Percentiles rank a stretch among this genome's conserved stretches.
These are phyloP conservation scores for rapeseed (Brassica napus) DNA, from an alignment of 345 rosid genomes.

Conservation along the genomic window DNA sequence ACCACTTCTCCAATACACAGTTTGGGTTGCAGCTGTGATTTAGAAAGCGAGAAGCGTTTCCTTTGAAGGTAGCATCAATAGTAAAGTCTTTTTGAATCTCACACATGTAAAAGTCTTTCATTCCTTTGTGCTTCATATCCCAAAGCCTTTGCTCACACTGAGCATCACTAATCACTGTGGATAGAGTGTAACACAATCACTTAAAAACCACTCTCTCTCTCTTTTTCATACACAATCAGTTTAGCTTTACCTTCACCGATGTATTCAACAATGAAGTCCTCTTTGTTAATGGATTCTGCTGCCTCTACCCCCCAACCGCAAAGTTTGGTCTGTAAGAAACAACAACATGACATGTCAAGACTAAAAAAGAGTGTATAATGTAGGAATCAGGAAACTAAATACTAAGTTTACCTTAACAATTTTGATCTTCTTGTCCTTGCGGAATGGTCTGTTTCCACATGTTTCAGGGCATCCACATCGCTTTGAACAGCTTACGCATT, in stretches of 20 bases:
- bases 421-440: constrained; percentile 83
- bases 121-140: constrained; percentile 93
- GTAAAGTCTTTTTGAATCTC: constrained; percentile 93
- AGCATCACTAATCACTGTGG: constrained; percentile 84
- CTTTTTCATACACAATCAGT: constrained; percentile 2
- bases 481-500: constrained; percentile 89
- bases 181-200: constrained; percentile 30
- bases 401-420: constrained; percentile 62
- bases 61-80: constrained; percentile 97
- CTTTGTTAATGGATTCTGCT: constrained; percentile 68
- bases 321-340: constrained; percentile 62
- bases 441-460: constrained; percentile 93
- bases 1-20: constrained; percentile 87
- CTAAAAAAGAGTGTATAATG: background rate
- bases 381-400: background rate
- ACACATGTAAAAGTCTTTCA: constrained; percentile 90
- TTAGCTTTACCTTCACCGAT: constrained; percentile 81
- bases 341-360: constrained; percentile 25
- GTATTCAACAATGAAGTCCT: constrained; percentile 85
- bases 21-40: constrained; percentile 94
- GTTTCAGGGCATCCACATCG: constrained; percentile 76
- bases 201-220: background rate
- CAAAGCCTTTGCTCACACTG: constrained; percentile 90
- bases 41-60: constrained; percentile 86
- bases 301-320: constrained; percentile 99